These are phyloP conservation scores for Chernovozyma aurita DNA, from an alignment of 1,139 yeast species.

Conservation along the genomic window DNA sequence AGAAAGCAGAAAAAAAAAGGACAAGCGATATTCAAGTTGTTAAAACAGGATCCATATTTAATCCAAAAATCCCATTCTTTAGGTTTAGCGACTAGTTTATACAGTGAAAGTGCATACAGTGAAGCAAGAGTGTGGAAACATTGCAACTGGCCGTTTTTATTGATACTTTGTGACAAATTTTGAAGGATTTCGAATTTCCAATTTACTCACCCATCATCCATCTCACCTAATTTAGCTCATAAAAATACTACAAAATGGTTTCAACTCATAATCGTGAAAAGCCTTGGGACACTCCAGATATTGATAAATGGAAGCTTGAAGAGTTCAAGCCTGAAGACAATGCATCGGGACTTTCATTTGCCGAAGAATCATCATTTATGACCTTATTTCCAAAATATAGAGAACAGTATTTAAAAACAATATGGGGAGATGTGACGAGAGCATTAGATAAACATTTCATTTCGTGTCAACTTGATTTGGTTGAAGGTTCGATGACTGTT, in stretches of 20 bases:
- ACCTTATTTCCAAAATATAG: constrained; percentile 95
- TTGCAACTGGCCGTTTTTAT: too few relatives aligned
- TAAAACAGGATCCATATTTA: too few relatives aligned
- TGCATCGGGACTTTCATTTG: constrained; percentile 76
- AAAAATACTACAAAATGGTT: constrained; percentile 67
- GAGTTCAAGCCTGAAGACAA: constrained; percentile 90
- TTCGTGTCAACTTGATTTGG: constrained; percentile 79
- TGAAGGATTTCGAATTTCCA: too few relatives aligned
- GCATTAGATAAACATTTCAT: constrained; percentile 70
- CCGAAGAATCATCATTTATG: constrained; percentile 93
- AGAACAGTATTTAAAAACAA: constrained; percentile 80
- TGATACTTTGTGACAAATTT: too few relatives aligned
- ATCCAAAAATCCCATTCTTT: too few relatives aligned
- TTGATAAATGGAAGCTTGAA: constrained; percentile 89
- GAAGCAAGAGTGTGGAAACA: too few relatives aligned
- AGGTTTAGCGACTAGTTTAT: too few relatives aligned
- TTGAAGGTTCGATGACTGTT: constrained; percentile 97
- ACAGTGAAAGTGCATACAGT: too few relatives aligned
- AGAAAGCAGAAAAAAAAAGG: too few relatives aligned
- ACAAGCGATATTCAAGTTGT: too few relatives aligned
- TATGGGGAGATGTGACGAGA: constrained; percentile 92
- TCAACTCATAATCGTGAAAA: constrained; percentile 91
- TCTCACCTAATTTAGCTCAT: too few relatives aligned
- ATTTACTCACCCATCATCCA: too few relatives aligned
- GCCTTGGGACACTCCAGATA: constrained; percentile 97